Conservation (phyloP, 257 asterid species). For the Petunia axillaris region DNA sequence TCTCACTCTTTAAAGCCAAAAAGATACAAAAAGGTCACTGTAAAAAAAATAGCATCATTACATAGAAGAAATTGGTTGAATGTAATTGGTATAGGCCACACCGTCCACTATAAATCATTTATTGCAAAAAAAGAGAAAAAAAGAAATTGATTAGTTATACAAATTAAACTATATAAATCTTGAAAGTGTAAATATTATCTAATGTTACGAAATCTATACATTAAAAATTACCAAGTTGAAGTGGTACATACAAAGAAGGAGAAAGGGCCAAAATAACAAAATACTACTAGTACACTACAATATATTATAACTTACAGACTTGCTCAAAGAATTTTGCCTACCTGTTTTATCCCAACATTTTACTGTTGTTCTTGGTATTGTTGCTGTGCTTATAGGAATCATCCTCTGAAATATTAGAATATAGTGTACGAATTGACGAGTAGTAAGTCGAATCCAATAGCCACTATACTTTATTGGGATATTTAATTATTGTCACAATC, state of each 20-base stretch:
- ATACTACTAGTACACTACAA: too few species aligned
- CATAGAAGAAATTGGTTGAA: background rate
- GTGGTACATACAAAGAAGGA: background rate
- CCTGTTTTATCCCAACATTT: slow-evolving; percentile 15
- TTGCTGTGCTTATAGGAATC: slow-evolving; percentile 24
- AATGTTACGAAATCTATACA: background rate
- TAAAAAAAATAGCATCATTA: background rate
- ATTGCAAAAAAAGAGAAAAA: too few species aligned
- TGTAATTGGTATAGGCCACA: background rate
- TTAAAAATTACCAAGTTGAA: background rate
- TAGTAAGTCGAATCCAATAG: background rate
- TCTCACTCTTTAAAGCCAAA: background rate
- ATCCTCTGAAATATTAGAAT: slow-evolving; percentile 9
- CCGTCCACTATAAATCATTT: background rate
- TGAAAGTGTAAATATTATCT: too few species aligned
- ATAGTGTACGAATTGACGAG: background rate
- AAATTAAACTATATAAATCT: too few species aligned
- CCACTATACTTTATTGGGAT: background rate
- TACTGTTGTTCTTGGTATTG: slow-evolving; percentile 21
- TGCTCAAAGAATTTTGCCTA: background rate
- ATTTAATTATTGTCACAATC: slow-evolving; percentile 21
- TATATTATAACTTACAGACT: background rate
- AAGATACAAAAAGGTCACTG: background rate
- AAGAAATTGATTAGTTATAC: too few species aligned
- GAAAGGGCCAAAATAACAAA: slow-evolving; percentile 6